Base-by-base conservation (phyloP, 768 basidiomycete genomes). In the Paxillus rubicundulus region DNA sequence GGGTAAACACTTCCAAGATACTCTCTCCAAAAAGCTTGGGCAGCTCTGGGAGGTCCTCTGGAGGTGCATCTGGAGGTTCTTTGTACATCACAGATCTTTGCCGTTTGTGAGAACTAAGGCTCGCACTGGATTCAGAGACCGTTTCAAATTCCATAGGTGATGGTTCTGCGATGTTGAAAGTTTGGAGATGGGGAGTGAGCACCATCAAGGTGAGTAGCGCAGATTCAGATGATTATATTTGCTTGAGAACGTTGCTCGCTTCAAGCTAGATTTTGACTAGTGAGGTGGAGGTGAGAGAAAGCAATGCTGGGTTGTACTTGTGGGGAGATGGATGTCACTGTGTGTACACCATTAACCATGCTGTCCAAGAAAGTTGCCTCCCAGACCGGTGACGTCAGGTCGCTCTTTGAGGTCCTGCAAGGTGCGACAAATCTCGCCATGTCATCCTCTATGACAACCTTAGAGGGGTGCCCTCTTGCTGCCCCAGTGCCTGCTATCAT, bases 1-100 rank as follows among this genome's bases (percentile, higher is more conserved):
- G 87, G 13, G 85, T 87, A 60, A 80, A 88, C 47, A 87, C 82
- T 59, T 86, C 80, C 48, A 89, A 77, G 57, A 83, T 71, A 34
- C 82, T 70, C 46, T 85, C 80, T 51, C 74, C 76, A 28, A 73
- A 72, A 51, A 81, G 72, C 63, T 72, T 74, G 41, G 81, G 86
- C 54, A 81, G 64, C 20, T 71, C 71, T 46, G 77, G 80, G 47
- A 70, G 61, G 51, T 66, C 67, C 52, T 59, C 64, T 45, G 59
- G 61, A 14, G 54, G 10, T 32, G 32, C 32, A 5, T 47, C 47
- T 13, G 47, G 21, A 10, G 43, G 49, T 8, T 30, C 50, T 20
- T 40, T 62, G 50, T 62, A 62, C 51, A 62, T 70, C 54, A 63
- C 45, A 47, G 71, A 68, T 52, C 69, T 70, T 47, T 71, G 67